These are phyloP conservation scores for Fusarium verrucosum DNA, from an alignment of 2,329 filamentous ascomycete species.

Conservation along the genomic window DNA sequence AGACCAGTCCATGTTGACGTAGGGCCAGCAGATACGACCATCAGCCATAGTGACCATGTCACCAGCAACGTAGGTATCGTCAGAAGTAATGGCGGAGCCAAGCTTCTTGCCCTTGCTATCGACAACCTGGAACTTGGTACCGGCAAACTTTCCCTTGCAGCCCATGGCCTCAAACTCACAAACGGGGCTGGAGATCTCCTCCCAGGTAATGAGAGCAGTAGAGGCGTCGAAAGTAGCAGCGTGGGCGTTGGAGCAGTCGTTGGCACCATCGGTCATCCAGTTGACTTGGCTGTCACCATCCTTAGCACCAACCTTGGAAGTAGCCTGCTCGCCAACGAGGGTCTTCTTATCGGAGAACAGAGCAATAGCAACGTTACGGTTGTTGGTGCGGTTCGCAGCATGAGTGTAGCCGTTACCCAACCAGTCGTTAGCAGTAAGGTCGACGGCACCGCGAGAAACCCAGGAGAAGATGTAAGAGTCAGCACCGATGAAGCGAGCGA, in stretches of 20 bases:
- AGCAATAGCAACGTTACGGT: slow-evolving; percentile 68
- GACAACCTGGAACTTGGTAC: slow-evolving; percentile 68
- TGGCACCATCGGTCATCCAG: slow-evolving; percentile 63
- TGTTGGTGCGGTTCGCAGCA: slow-evolving; percentile 61
- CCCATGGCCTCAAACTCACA: slow-evolving; percentile 68
- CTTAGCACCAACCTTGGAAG: slow-evolving; percentile 60
- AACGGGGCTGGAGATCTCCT: slow-evolving; percentile 64
- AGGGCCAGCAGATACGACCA: slow-evolving; percentile 69
- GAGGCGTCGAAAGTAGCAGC: slow-evolving; percentile 62
- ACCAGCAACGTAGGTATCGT: slow-evolving; percentile 66
- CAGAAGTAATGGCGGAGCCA: slow-evolving; percentile 59
- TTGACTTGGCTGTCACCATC: slow-evolving; percentile 67
- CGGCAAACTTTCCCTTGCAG: slow-evolving; percentile 66
- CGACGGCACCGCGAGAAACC: slow-evolving; percentile 67
- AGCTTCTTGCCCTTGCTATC: slow-evolving; percentile 60
- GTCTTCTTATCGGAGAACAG: slow-evolving; percentile 67
- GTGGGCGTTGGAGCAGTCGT: slow-evolving; percentile 67
- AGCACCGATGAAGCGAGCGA: slow-evolving; percentile 62
- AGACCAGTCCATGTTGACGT: slow-evolving; percentile 64
- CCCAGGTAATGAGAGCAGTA: slow-evolving; percentile 67
- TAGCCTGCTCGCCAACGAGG: slow-evolving; percentile 62
- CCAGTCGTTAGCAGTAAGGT: slow-evolving; percentile 65
- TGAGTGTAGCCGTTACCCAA: slow-evolving; percentile 66
- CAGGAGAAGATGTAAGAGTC: slow-evolving; percentile 68
- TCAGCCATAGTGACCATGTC: slow-evolving; percentile 70